phyloP scores from a whole-genome alignment of 148 eudicot species.

The Spergularia marina region DNA sequence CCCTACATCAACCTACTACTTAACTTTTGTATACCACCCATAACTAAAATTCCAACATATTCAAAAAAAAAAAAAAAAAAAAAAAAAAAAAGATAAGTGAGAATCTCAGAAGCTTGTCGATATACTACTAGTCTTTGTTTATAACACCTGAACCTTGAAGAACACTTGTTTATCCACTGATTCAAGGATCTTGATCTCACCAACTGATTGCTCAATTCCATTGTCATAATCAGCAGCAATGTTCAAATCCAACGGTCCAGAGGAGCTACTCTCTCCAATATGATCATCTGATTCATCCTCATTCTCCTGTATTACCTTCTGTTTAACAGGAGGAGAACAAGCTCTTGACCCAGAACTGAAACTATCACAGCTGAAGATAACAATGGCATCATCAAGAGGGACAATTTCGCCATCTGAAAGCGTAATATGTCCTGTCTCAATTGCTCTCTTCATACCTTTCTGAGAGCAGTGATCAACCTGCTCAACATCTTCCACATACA shows the following conservation, averaged over 20 bases:
- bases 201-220: slow-evolving; percentile 24
- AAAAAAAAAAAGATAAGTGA: not conserved
- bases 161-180: slow-evolving; percentile 53
- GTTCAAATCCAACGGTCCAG: slow-evolving; percentile 55
- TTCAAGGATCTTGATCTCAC: slow-evolving; percentile 35
- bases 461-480: slow-evolving; percentile 47
- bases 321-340: slow-evolving; percentile 51
- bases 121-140: not conserved
- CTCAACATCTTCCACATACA: slow-evolving; percentile 62
- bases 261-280: slow-evolving; percentile 21
- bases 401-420: slow-evolving; percentile 36
- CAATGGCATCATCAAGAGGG: slow-evolving; percentile 55
- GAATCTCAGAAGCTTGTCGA: not conserved
- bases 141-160: slow-evolving; percentile 38
- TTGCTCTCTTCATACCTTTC: slow-evolving; percentile 48
- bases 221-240: slow-evolving; percentile 31
- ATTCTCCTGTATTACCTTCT: slow-evolving; percentile 22
- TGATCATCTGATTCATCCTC: slow-evolving; percentile 23
- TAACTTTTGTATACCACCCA: slow-evolving; percentile 34
- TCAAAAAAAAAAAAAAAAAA: not conserved
- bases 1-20: not conserved
- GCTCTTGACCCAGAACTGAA: slow-evolving; percentile 55
- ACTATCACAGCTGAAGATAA: slow-evolving; percentile 61
- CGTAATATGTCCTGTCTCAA: slow-evolving; percentile 42
- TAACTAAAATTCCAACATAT: not conserved